A percentile compares a stretch with the other conserved stretches of the same genome.
phyloP scores from a whole-genome alignment of 1,284 basidiomycete species.

The Lentinus polychrous region DNA sequence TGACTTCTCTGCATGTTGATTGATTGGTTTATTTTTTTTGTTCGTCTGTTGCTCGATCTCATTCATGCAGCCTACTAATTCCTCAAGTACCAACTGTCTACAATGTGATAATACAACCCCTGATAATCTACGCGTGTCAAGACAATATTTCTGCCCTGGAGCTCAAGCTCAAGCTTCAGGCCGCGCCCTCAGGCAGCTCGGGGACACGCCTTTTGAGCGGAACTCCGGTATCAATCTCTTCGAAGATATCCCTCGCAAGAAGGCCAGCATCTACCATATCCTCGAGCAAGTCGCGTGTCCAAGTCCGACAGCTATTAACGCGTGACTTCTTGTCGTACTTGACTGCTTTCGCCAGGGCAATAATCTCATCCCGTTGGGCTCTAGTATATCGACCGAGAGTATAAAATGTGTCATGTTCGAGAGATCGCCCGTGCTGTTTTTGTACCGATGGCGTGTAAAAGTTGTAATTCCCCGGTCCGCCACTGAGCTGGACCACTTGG shows the following conservation, averaged over 20 bases:
- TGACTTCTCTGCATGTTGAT: too few species aligned
- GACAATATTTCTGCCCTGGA: too few species aligned
- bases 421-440: too few species aligned
- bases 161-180: not conserved
- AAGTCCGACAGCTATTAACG: slow-evolving; percentile 5
- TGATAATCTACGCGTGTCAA: too few species aligned
- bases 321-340: not conserved
- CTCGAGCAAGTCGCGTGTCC: slow-evolving; percentile 5
- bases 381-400: not conserved
- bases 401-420: not conserved
- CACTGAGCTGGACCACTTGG: not conserved
- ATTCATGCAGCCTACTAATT: too few species aligned
- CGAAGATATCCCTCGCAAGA: not conserved
- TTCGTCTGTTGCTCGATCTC: too few species aligned
- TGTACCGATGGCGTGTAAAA: not conserved
- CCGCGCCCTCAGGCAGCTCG: too few species aligned
- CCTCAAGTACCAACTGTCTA: too few species aligned
- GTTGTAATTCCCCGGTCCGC: slow-evolving; percentile 1
- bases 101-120: too few species aligned
- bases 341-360: slow-evolving; percentile 1
- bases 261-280: slow-evolving; percentile 3
- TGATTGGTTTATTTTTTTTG: too few species aligned
- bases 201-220: slow-evolving; percentile 1
- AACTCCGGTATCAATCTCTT: not conserved
- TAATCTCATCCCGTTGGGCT: slow-evolving; percentile 1